Evolutionary conservation across 2,329 filamentous ascomycete genomes (phyloP), one percentile per base, ranked within the genome.

Genomic region (Geosmithia flava): DNA sequence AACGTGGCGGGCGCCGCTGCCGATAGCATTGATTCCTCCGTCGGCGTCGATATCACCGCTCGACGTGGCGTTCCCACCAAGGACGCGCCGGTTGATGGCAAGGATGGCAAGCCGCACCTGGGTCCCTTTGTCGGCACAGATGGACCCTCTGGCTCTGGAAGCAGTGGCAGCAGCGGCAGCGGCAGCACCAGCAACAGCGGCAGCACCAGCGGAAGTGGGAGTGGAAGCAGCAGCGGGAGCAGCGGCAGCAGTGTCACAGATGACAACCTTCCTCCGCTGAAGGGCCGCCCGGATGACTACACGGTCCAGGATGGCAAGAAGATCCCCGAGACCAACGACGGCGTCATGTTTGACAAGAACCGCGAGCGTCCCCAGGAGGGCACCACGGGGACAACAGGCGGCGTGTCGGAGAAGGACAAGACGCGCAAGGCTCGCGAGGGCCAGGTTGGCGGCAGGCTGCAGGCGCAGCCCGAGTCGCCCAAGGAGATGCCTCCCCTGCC

Each of bases 341-440:
- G 90, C 41, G 88, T 96, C 50, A 96, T 96, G 91, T 86, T 95
- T 59, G 90, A 96, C 63, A 86, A 84, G 53, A 77, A 85, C 60
- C 75, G 88, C 54, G 68, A 76, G 39, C 75, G 78, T 41, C 87
- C 90, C 4, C 90, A 89, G 61, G 77, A 89, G 62, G 91, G 90
- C 44, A 94, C 87, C 2, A 87, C 85, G 3, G 91, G 91, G 40
- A 95, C 87, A 2, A 86, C 90, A 59, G 90, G 89, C 13, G 90
- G 91, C 47, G 87, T 97, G 42, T 88, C 84, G 23, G 85, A 90
- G 61, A 95, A 94, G 66, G 81, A 81, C 55, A 93, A 88, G 68
- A 82, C 81, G 45, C 76, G 79, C 51, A 83, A 85, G 59, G 74
- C 76, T 39, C 74, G 83, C 54, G 83, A 87, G 62, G 76, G 74